phyloP scores from a whole-genome alignment of 192 early-diverging fungal species.

The Linnemannia schmuckeri region DNA sequence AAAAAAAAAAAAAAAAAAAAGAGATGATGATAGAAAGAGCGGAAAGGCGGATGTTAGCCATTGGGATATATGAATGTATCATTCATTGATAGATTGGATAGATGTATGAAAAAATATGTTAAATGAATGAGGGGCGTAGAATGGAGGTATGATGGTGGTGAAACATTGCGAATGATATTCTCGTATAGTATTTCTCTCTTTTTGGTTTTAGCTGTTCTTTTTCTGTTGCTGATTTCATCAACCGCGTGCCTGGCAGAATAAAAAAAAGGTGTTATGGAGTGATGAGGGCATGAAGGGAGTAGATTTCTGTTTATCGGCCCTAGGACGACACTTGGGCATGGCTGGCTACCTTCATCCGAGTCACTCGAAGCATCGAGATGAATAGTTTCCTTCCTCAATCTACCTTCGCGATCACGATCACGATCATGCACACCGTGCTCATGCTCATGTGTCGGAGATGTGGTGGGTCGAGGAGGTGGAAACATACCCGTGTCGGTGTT shows the following conservation, averaged over 20 bases:
- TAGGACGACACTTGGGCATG: conserved; percentile 14
- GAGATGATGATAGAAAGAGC: not conserved
- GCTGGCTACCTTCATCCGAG: conserved; percentile 32
- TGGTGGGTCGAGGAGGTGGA: conserved; percentile 21
- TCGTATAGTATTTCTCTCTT: not conserved
- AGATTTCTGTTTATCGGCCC: not conserved
- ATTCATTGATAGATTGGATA: too few relatives aligned
- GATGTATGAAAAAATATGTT: not conserved
- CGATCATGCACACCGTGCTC: not conserved
- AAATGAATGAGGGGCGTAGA: not conserved
- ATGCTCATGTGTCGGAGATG: not conserved
- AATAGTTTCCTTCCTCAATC: conserved; percentile 10
- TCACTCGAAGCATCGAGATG: conserved; percentile 13
- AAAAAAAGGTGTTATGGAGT: not conserved
- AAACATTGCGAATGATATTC: not conserved
- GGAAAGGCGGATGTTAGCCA: not conserved
- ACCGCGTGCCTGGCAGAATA: not conserved
- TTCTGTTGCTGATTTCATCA: not conserved
- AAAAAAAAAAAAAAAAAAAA: too few relatives aligned
- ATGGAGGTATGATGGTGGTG: not conserved
- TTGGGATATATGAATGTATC: not conserved
- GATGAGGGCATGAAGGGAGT: not conserved
- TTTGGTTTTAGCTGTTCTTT: too few relatives aligned
- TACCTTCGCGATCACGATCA: conserved; percentile 3
- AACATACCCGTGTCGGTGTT: conserved; percentile 51